Percentiles rank a stretch among this genome's conserved stretches.
Evolutionary conservation across 495 filamentous ascomycete genomes (phyloP).

Genomic region (Penicillium cataractarum): DNA sequence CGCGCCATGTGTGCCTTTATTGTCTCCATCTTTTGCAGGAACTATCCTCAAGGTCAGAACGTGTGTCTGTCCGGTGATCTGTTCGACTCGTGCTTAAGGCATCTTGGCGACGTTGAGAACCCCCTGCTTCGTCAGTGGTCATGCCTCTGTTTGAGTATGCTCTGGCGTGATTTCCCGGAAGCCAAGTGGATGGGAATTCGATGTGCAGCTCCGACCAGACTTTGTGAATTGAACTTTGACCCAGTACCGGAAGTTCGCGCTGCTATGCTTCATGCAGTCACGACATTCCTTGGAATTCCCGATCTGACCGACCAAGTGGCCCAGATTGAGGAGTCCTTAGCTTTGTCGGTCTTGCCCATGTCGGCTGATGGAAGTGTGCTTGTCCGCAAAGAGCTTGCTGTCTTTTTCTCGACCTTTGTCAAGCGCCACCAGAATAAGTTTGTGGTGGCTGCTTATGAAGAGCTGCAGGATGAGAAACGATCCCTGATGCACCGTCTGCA

Average conservation of each 20-base stretch:
- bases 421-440: slow-evolving; percentile 91
- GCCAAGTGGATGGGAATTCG: slow-evolving; percentile 94
- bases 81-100: slow-evolving; percentile 78
- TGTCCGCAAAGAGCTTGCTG: slow-evolving; percentile 87
- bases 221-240: slow-evolving; percentile 83
- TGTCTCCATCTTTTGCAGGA: slow-evolving; percentile 93
- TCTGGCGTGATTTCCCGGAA: slow-evolving; percentile 88
- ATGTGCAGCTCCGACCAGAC: slow-evolving; percentile 73
- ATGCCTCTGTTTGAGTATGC: slow-evolving; percentile 91
- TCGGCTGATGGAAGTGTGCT: slow-evolving; percentile 88
- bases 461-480: slow-evolving; percentile 82
- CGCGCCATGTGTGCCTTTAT: slow-evolving; percentile 99
- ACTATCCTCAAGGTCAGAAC: slow-evolving; percentile 84
- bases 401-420: slow-evolving; percentile 93
- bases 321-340: slow-evolving; percentile 84
- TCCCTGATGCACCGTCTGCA: slow-evolving; percentile 55
- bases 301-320: slow-evolving; percentile 91
- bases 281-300: slow-evolving; percentile 89
- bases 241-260: slow-evolving; percentile 92
- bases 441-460: slow-evolving; percentile 87
- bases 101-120: slow-evolving; percentile 83
- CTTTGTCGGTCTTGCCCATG: slow-evolving; percentile 83
- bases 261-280: slow-evolving; percentile 90
- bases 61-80: slow-evolving; percentile 82
- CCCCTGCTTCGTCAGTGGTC: slow-evolving; percentile 93